Base-by-base conservation (phyloP, 2,329 filamentous ascomycete genomes). In the Huntiella decipiens region DNA sequence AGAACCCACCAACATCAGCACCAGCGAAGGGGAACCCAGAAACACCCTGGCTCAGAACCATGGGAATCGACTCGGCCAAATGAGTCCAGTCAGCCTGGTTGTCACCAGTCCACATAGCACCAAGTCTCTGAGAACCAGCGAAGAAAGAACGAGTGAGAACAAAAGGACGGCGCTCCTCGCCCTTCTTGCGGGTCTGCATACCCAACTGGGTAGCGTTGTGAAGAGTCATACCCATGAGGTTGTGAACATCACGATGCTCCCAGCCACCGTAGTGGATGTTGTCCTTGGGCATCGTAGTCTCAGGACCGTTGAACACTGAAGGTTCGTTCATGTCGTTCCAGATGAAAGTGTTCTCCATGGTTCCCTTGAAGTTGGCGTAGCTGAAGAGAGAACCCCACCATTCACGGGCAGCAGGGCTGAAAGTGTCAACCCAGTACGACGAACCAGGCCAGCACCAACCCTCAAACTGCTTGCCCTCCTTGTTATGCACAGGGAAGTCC, bases 291-390 rank as follows among this genome's bases (percentile, higher is more conserved):
- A 96, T 96, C 4, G 88, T 96, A 3, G 86, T 93, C 62, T 98
- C 91, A 0, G 91, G 91, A 0, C 91, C 91, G 59, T 96, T 96
- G 68, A 98, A 98, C 1, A 98, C 91, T 0, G 91, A 96, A 0
- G 91, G 91, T 65, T 98, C 91, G 58, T 95, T 96, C 91, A 98
- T 98, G 60, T 98, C 91, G 60, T 98, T 98, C 91, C 91, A 98
- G 55, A 98, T 76, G 62, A 85, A 95, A 0, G 84, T 79, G 60
- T 96, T 98, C 52, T 79, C 70, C 54, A 79, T 71, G 1, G 85
- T 85, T 41, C 86, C 87, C 61, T 84, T 83, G 70, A 95, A 98
- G 36, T 66, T 73, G 58, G 84, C 77, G 53, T 92, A 96, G 56
- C 82, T 79, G 71, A 93, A 96, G 8, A 96, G 71, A 2, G 70